Base-by-base conservation (phyloP, 768 basidiomycete species). In the Boletus bicolor region DNA sequence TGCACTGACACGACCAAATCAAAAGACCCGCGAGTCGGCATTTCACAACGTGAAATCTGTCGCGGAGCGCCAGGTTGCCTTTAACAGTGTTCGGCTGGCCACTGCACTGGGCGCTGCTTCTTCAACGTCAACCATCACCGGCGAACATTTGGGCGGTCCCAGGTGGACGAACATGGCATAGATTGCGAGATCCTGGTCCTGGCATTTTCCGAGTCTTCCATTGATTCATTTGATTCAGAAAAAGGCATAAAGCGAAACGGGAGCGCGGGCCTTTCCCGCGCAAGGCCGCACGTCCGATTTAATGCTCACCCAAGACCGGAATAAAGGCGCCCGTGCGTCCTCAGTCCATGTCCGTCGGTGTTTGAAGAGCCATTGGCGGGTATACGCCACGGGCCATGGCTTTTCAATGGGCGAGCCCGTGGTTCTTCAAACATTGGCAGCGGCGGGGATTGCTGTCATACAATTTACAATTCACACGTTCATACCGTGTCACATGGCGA, bases 201-300 rank as follows among this genome's bases (percentile, higher is more conserved):
- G 65, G 62, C 54, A 61, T 46, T 32, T 67, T 24, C 65, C 65
- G 62, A 49, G 28, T 26, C 56, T 58, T 50, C 55, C 42, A 32
- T 30, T 30, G 37, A 49, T 47, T 48, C 30, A 42, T 37, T 28
- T 44, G 17, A 26, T 49, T 46, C 26, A 34, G 30, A 39, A 42
- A 41, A 37, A 38, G 47, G 63, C 47, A 46, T 39, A 15, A 54
- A 32, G 34, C 44, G 52, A 57, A 65, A 46, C 35, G 41, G 34
- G 26, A 32, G 37, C 26, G 32, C 15, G 36, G 36, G 24, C 15
- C 42, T 2, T 35, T 12, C 21, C 37, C 17, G 14, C 8, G 51
- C 41, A n/a, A 54, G 38, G n/a, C 2, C 28, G 28, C 42, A 45
- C 24, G 35, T 43, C 26, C 21, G 26, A 38, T 53, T 17, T n/a